Percentiles rank a stretch among this genome's conserved stretches.
Conservation (phyloP, 2,329 filamentous ascomycete species). For the Colletotrichum falcatum region DNA sequence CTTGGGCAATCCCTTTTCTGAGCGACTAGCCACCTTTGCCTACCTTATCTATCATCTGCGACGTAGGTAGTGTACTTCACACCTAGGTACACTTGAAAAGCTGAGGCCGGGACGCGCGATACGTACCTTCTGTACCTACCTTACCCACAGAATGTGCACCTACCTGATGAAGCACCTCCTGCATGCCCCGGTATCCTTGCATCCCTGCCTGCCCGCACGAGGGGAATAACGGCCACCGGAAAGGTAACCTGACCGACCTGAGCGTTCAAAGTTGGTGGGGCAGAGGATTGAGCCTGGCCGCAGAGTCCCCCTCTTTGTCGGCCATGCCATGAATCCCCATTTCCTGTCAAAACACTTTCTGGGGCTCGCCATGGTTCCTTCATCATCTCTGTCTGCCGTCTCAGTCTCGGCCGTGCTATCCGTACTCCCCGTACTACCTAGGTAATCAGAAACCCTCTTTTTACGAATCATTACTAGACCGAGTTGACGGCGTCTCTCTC, state of each 20-base stretch:
- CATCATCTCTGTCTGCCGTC: not conserved
- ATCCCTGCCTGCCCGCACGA: constrained; percentile 30
- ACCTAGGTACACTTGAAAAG: no score
- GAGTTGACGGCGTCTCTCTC: not conserved
- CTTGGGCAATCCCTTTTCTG: no score
- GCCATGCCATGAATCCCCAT: constrained; percentile 28
- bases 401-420: no score
- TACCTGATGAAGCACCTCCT: constrained; percentile 29
- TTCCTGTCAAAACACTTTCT: not conserved
- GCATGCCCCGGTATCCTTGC: not conserved
- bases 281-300: constrained; percentile 15
- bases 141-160: not conserved
- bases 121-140: constrained; percentile 9
- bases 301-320: constrained; percentile 12
- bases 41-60: no score
- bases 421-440: no score
- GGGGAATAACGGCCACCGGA: constrained; percentile 38
- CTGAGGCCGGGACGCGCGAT: not conserved
- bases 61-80: no score
- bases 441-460: no score
- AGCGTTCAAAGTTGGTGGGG: constrained; percentile 35
- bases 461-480: no score
- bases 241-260: no score
- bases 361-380: not conserved
- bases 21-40: no score